phyloP scores from a whole-genome alignment of 2,329 filamentous ascomycete genomes.

The Cladosporium sp. region DNA sequence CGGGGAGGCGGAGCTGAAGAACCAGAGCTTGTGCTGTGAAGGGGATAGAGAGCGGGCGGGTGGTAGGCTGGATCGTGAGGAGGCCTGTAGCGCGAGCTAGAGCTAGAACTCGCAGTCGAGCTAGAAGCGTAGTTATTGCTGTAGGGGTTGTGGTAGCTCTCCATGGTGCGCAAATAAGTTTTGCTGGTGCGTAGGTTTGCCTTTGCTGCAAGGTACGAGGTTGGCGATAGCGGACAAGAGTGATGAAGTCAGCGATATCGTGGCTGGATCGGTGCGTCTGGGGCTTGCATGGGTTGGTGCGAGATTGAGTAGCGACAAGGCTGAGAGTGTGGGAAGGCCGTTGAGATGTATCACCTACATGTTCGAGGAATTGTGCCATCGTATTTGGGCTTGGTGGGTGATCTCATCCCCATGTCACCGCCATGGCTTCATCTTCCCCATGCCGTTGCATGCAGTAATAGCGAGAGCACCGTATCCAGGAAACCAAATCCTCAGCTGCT shows the following conservation, averaged over 20 bases:
- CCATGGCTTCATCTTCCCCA: background rate
- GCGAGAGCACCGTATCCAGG: too few species aligned
- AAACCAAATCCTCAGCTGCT: too few species aligned
- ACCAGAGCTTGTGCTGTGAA: background rate
- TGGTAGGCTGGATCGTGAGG: background rate
- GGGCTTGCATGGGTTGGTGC: background rate
- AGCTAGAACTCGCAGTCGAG: background rate
- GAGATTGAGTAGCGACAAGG: background rate
- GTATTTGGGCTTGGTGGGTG: background rate
- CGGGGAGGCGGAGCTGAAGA: background rate
- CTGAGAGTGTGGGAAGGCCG: background rate
- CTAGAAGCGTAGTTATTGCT: background rate
- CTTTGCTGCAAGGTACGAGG: slow-evolving; percentile 1
- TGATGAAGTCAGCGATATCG: slow-evolving; percentile 6
- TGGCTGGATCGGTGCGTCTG: slow-evolving; percentile 2
- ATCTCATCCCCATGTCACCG: background rate
- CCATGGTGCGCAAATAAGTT: background rate
- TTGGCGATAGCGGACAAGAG: background rate
- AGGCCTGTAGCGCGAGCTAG: background rate
- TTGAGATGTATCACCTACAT: background rate
- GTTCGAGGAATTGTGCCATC: background rate
- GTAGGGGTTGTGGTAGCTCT: background rate
- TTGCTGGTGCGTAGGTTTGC: background rate
- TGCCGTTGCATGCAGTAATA: background rate
- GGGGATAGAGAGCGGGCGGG: background rate